A percentile compares a stretch with the other conserved stretches of the same genome.
Evolutionary conservation across 169 alveolate genomes (phyloP).

Genomic region (Cryptosporidium muris): DNA sequence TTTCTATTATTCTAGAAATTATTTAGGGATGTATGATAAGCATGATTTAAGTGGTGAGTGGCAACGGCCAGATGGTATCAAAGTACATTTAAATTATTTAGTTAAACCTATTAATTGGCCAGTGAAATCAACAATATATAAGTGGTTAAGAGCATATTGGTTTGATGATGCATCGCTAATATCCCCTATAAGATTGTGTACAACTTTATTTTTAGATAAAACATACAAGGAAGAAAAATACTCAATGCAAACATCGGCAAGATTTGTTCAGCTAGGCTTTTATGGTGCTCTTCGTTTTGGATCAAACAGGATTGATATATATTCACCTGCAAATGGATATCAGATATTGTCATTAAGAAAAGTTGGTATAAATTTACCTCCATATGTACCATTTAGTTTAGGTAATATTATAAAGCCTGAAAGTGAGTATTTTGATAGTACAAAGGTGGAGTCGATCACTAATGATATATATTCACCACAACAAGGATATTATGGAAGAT

Average conservation of each 20-base stretch:
- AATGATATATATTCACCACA: too few relatives aligned
- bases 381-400: conserved; percentile 69
- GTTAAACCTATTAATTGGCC: conserved; percentile 70
- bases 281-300: conserved; percentile 78
- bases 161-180: conserved; percentile 75
- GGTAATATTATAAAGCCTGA: conserved; percentile 56
- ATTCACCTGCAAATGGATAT: conserved; percentile 74
- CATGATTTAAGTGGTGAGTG: conserved; percentile 76
- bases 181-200: conserved; percentile 73
- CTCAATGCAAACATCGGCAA: conserved; percentile 74
- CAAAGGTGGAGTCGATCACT: too few relatives aligned
- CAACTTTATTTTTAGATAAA: conserved; percentile 75
- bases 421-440: conserved; percentile 14
- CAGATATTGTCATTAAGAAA: conserved; percentile 69
- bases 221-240: conserved; percentile 73
- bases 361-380: conserved; percentile 68
- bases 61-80: conserved; percentile 75
- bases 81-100: conserved; percentile 63
- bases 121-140: conserved; percentile 71
- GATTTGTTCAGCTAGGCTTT: conserved; percentile 77
- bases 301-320: conserved; percentile 75
- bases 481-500: too few relatives aligned
- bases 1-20: not conserved
- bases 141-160: conserved; percentile 75
- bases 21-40: conserved; percentile 65